Evolutionary conservation across 2,329 filamentous ascomycete genomes (phyloP).

Genomic region (Colletotrichum cuscutae): DNA sequence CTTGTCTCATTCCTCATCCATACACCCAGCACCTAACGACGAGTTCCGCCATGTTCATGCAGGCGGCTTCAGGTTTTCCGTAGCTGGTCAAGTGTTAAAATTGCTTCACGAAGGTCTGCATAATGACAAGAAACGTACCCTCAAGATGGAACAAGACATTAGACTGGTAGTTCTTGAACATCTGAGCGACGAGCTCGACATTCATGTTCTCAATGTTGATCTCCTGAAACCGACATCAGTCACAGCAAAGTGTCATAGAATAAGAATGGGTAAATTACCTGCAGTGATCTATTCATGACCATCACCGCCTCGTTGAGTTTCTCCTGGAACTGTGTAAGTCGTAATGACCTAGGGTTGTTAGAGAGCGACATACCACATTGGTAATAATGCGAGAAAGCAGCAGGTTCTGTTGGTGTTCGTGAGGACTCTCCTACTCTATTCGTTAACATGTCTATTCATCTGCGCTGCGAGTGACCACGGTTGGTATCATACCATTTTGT

Average conservation of each 20-base stretch:
- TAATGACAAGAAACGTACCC: slow-evolving; percentile 64
- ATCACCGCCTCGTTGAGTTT: slow-evolving; percentile 96
- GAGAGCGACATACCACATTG: slow-evolving; percentile 80
- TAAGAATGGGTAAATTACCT: slow-evolving; percentile 59
- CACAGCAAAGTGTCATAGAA: not conserved
- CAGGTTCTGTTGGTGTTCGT: slow-evolving; percentile 96
- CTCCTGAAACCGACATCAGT: slow-evolving; percentile 65
- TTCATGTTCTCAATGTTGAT: slow-evolving; percentile 99
- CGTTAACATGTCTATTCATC: not conserved
- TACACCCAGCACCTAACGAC: not conserved
- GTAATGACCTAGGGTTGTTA: not conserved
- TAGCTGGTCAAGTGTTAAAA: slow-evolving; percentile 13
- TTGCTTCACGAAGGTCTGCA: not conserved
- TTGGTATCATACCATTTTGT: slow-evolving; percentile 27
- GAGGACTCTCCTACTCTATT: slow-evolving; percentile 81
- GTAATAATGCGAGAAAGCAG: slow-evolving; percentile 95
- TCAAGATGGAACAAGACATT: slow-evolving; percentile 98
- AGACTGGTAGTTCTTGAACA: slow-evolving; percentile 99
- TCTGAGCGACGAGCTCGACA: slow-evolving; percentile 95
- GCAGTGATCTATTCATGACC: slow-evolving; percentile 91
- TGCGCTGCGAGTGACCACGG: not conserved
- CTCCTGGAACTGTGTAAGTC: slow-evolving; percentile 68
- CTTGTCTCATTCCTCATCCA: slow-evolving; percentile 28
- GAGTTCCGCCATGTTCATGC: slow-evolving; percentile 54
- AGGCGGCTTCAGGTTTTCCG: slow-evolving; percentile 74